Evolutionary conservation across 371 early-diverging fungal species (phyloP).

Genomic region (Mortierella sp.): DNA sequence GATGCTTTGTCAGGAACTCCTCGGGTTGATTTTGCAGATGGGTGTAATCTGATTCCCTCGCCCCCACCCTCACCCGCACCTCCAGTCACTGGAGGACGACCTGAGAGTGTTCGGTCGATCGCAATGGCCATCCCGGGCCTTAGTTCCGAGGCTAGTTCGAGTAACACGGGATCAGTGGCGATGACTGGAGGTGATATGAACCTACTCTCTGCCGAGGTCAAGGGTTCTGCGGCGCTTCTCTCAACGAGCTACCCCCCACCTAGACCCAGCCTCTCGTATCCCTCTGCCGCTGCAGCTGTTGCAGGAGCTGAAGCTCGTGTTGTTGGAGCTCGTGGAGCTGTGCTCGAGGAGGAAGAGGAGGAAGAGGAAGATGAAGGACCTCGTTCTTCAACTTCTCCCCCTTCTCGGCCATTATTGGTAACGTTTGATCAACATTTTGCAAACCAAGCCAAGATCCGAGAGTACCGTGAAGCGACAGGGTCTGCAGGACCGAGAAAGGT

Average conservation of each 20-base stretch:
- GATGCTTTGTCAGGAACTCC: conserved; percentile 17
- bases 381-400: conserved; percentile 27
- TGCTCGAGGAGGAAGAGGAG: conserved; percentile 3
- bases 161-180: conserved; percentile 9
- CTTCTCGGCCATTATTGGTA: conserved; percentile 24
- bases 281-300: conserved; percentile 2
- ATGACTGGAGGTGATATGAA: conserved; percentile 9
- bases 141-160: too few species aligned
- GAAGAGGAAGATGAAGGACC: too few species aligned
- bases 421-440: conserved; percentile 49
- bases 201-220: conserved; percentile 30
- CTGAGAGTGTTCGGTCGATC: too few species aligned
- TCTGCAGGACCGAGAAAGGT: conserved; percentile 31
- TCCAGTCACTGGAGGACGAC: neutral
- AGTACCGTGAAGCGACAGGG: conserved; percentile 24
- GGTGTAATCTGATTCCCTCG: conserved; percentile 44
- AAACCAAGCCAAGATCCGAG: conserved; percentile 36
- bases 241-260: conserved; percentile 51
- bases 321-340: neutral
- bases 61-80: conserved; percentile 41
- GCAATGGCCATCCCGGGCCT: too few species aligned
- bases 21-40: conserved; percentile 36
- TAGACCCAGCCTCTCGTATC: conserved; percentile 36
- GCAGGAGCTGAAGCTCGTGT: neutral
- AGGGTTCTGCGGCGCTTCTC: conserved; percentile 10